A percentile compares a stretch with the other conserved stretches of the same genome.
Conservation (phyloP, 768 basidiomycete species). For the Glaciozyma martinii region DNA sequence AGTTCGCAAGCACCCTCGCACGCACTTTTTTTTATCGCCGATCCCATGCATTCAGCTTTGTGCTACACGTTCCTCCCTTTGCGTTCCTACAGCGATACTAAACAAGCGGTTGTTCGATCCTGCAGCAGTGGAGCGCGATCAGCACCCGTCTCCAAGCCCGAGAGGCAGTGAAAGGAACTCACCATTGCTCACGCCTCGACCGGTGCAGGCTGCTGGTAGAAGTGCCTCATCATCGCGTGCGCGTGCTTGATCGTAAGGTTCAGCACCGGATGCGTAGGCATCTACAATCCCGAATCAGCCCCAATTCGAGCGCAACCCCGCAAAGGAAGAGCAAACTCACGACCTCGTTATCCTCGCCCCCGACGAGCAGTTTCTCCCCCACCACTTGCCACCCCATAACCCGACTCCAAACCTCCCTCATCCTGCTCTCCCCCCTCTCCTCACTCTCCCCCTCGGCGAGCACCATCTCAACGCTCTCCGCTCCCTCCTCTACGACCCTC, state of each 20-base stretch:
- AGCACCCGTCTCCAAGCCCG: too few relatives aligned
- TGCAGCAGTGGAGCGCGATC: too few relatives aligned
- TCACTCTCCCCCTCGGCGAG: conserved; percentile 33
- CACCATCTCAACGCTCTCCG: conserved; percentile 4
- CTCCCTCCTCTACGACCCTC: not conserved
- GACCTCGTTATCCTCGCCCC: conserved; percentile 37
- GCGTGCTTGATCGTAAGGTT: conserved; percentile 14
- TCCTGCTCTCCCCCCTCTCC: conserved; percentile 38
- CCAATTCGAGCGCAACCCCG: not conserved
- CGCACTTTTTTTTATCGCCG: too few relatives aligned
- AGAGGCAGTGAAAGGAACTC: too few relatives aligned
- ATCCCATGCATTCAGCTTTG: too few relatives aligned
- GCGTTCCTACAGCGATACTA: too few relatives aligned
- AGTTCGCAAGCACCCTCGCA: too few relatives aligned
- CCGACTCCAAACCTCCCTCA: conserved; percentile 51
- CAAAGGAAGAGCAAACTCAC: conserved; percentile 33
- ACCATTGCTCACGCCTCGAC: too few relatives aligned
- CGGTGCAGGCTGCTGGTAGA: conserved; percentile 7
- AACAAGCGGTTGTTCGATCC: too few relatives aligned
- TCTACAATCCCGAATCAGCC: not conserved
- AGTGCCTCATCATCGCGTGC: conserved; percentile 11
- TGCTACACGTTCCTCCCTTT: too few relatives aligned
- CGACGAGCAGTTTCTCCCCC: conserved; percentile 54
- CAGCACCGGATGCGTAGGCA: conserved; percentile 28
- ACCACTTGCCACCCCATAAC: conserved; percentile 59